phyloP scores from a whole-genome alignment of 2,329 filamentous ascomycete species.

The Bipolaris cookei region DNA sequence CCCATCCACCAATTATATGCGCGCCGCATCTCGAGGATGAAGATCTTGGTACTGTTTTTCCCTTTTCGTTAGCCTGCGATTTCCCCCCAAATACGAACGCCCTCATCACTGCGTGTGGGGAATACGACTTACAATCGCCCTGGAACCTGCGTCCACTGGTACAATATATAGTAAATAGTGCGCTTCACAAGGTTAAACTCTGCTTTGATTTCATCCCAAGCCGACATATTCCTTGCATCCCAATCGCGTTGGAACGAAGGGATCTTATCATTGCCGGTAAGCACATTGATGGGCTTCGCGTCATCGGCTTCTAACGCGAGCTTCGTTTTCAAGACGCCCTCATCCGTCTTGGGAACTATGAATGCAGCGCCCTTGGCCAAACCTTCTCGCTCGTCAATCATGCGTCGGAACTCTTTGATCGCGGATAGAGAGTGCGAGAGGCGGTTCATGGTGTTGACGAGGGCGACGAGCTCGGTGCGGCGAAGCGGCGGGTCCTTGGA shows the following conservation, averaged over 20 bases:
- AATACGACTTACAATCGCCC: constrained; percentile 66
- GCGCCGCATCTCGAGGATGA: constrained; percentile 60
- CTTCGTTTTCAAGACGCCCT: constrained; percentile 43
- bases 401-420: constrained; percentile 71
- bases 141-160: constrained; percentile 73
- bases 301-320: constrained; percentile 33
- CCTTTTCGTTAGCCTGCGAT: constrained; percentile 12
- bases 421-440: constrained; percentile 81
- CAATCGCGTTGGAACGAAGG: constrained; percentile 52
- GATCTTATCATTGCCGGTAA: constrained; percentile 48
- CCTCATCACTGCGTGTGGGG: too few relatives aligned
- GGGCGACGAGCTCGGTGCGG: constrained; percentile 88
- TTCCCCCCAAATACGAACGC: not conserved
- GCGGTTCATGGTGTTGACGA: constrained; percentile 92
- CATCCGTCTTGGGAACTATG: constrained; percentile 29
- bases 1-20: constrained; percentile 69
- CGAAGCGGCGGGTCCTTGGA: constrained; percentile 73
- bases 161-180: constrained; percentile 70
- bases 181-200: constrained; percentile 70
- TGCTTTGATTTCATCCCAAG: constrained; percentile 64
- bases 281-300: constrained; percentile 8
- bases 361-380: constrained; percentile 27
- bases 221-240: constrained; percentile 51
- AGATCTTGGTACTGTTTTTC: constrained; percentile 56
- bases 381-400: constrained; percentile 52